phyloP scores from a whole-genome alignment of 495 filamentous ascomycete species.

The Usnea hakonensis region DNA sequence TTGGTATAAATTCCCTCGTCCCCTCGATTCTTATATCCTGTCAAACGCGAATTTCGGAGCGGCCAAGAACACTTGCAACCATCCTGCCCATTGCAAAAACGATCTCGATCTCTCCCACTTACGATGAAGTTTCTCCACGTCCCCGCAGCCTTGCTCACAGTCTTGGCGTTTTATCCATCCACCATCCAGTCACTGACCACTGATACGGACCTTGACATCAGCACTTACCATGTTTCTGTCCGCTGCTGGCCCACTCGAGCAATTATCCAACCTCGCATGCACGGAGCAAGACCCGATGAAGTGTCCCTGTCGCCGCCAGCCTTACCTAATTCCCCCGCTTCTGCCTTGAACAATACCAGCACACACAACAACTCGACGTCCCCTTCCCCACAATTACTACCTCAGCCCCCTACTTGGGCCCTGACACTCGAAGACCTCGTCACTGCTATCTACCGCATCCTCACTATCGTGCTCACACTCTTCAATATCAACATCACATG shows the following conservation, averaged over 20 bases:
- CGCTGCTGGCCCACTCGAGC: not conserved
- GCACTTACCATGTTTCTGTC: not conserved
- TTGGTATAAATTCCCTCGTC: no score
- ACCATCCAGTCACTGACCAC: not conserved
- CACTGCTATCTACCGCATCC: not conserved
- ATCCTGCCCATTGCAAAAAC: not conserved
- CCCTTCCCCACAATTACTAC: not conserved
- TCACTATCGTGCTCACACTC: not conserved
- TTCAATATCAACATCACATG: not conserved
- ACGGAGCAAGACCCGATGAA: not conserved
- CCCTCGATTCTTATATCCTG: no score
- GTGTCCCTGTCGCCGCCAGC: not conserved
- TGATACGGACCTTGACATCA: not conserved
- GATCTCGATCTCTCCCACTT: not conserved
- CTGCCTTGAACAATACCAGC: not conserved
- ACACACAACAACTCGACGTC: not conserved
- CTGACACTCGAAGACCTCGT: not conserved
- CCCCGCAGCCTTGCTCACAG: not conserved
- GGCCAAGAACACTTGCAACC: no score
- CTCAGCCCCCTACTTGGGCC: not conserved
- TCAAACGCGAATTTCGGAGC: no score
- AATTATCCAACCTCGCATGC: not conserved
- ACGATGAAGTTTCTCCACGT: not conserved
- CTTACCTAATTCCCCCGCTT: not conserved
- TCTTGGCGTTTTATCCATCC: not conserved